Evolutionary conservation across 257 asterid genomes (phyloP), one percentile per base, ranked within the genome.

Genomic region (Solanum virginianum): DNA sequence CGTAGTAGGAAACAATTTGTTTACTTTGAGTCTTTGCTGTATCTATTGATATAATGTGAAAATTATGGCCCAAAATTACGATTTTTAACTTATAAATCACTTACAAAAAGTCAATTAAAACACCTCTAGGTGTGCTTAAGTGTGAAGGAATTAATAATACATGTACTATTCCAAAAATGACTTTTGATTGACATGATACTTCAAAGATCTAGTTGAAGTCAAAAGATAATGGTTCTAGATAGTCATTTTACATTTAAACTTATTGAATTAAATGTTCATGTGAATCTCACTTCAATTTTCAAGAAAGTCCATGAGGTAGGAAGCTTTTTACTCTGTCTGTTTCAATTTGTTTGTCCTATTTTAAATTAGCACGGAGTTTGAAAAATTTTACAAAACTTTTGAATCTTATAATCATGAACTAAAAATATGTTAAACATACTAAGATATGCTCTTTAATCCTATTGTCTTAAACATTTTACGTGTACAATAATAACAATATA

Each of bases 371-470:
- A 9, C 0, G 1, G 7, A 56, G 39, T 36, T 36, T 36, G 5
- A 36, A 36, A 36, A 36, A 0, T 36, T 36, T 2, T 2, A 36
- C 3, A 36, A 36, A 4, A 36, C 5, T 56, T 56, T 56, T 55
- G 10, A 59, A 59, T 59, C 1, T 20, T 0, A 0, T 9, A 1
- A 0, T 20, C 7, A 36, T 36, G 39, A 36, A 36, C 5, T 36
- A 36, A 36, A 36, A 36, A 36, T 0, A 36, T 36, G 39, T 36
- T 36, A 36, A 36, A 36, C 39, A 36, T 36, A 36, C 5, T 4
- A 36, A 36, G 5, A 36, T 36, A 36, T 36, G 39, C 5, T 36
- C 39, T 36, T 36, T 36, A 36, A 36, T 36, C 39, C 5, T 36
- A 36, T 36, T 36, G 5, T 36, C 39, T 36, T 36, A 36, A 36